Evolutionary conservation across 75 land plant genomes (phyloP), one percentile per base, ranked within the genome.

Genomic region (Pseudotsuga menziesii): DNA sequence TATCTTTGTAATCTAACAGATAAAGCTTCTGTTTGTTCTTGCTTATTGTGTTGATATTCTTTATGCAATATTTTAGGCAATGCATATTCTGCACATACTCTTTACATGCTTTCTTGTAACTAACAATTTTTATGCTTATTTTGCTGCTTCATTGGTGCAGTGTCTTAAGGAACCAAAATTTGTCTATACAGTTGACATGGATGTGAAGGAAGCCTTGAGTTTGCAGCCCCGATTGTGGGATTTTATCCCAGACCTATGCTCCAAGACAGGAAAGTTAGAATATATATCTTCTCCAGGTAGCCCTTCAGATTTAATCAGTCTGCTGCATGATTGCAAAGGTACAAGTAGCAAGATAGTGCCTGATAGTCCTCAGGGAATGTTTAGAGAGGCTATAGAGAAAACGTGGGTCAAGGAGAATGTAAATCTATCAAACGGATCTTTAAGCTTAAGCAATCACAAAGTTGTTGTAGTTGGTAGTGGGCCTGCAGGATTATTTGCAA

Each of bases 391-490:
- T 52, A 72, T 44, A 58, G 39, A 58, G 23, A 3, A 55, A 32
- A 67, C 58, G 78, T 52, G 32, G 19, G 26, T 36, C 39, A 54
- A 32, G 60, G 39, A 14, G 25, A 48, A 55, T 44, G 61, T 61
- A 60, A 62, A 52, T 35, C 54, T 2, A 9, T 57, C 63, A 5
- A 13, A 62, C 59, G 73, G 67, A 5, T 32, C 29, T 58, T 26
- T 56, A 32, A 44, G 9, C 20, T 23, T 57, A n/a, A 81, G 56
- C 61, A 88, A 80, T 41, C 85, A 93, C 25, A 92, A 84, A 81
- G 83, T 97, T 73, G 91, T 86, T 70, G 91, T 97, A 76, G 93
- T 94, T 39, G 99, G 99, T 9, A 94, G 98, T 88, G 99, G 99
- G 57, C 99, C 99, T 77, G 85, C 99, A 22, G 99, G 99, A 56